phyloP scores from a whole-genome alignment of 129 eudicot species.

The Lonicera japonica region DNA sequence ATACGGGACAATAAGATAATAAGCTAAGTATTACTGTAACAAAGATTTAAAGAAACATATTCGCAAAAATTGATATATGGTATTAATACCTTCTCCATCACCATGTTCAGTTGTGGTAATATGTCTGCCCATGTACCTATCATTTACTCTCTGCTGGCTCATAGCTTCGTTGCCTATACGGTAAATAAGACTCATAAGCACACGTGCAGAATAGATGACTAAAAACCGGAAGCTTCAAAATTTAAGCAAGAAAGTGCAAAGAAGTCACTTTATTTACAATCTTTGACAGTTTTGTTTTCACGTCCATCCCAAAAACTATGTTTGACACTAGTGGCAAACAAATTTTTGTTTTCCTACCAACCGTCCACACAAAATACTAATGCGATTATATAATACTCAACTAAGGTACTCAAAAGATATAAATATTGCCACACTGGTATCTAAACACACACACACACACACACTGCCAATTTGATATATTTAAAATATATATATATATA shows the following conservation, averaged over 20 bases:
- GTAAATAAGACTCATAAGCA: background rate
- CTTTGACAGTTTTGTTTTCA: too few species aligned
- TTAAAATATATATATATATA: too few species aligned
- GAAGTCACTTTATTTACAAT: background rate
- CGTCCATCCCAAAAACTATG: too few species aligned
- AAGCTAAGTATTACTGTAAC: too few species aligned
- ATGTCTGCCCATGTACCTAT: background rate
- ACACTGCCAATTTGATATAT: too few species aligned
- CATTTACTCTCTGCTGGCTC: conserved; percentile 23
- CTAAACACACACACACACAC: too few species aligned
- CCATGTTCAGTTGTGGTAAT: conserved; percentile 19
- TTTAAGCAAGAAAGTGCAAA: background rate
- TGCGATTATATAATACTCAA: too few species aligned
- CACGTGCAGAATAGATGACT: background rate
- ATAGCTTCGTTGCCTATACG: conserved; percentile 35
- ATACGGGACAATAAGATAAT: too few species aligned
- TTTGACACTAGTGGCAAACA: background rate
- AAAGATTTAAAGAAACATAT: background rate
- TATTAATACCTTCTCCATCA: conserved; percentile 29
- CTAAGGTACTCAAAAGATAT: too few species aligned
- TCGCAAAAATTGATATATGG: background rate
- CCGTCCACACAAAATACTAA: background rate
- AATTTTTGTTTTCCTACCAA: background rate
- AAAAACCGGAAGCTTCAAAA: background rate
- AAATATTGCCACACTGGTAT: too few species aligned